Conservation (phyloP, 2,329 filamentous ascomycete genomes). For the Trichoderma sp. region DNA sequence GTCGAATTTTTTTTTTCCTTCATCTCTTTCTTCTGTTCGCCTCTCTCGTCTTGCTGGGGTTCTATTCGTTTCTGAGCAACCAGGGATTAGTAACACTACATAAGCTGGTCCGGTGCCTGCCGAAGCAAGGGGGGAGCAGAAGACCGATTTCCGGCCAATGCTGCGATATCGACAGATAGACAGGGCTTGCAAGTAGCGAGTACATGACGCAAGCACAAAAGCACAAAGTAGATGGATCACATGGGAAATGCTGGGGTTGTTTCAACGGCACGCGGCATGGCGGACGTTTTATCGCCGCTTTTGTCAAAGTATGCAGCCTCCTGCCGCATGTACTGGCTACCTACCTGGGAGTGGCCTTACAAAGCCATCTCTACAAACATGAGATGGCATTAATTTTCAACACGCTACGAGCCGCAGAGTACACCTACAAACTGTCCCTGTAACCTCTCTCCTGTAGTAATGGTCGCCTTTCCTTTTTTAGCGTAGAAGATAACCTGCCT, state of each 20-base stretch:
- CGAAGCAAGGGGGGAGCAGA: conserved; percentile 8
- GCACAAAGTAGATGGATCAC: conserved; percentile 12
- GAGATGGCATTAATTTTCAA: background rate
- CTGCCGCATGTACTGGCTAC: background rate
- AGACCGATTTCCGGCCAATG: conserved; percentile 15
- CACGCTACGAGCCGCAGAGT: background rate
- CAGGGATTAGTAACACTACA: background rate
- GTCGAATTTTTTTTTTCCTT: conserved; percentile 7
- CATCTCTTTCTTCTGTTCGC: background rate
- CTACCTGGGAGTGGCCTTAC: background rate
- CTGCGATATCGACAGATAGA: conserved; percentile 9
- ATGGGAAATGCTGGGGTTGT: conserved; percentile 8
- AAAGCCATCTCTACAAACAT: background rate
- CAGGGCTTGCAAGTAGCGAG: background rate
- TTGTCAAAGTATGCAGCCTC: background rate
- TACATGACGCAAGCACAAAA: background rate
- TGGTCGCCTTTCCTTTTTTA: no score
- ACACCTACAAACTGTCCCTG: no score
- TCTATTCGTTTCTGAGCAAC: conserved; percentile 13
- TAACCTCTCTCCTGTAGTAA: no score
- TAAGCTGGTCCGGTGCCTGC: conserved; percentile 17
- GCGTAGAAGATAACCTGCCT: no score
- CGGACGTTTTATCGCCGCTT: conserved; percentile 10
- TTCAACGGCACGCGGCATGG: background rate
- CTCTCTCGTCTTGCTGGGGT: conserved; percentile 13